Conservation (phyloP, 768 basidiomycete genomes). For the Pleurotus eryngii region DNA sequence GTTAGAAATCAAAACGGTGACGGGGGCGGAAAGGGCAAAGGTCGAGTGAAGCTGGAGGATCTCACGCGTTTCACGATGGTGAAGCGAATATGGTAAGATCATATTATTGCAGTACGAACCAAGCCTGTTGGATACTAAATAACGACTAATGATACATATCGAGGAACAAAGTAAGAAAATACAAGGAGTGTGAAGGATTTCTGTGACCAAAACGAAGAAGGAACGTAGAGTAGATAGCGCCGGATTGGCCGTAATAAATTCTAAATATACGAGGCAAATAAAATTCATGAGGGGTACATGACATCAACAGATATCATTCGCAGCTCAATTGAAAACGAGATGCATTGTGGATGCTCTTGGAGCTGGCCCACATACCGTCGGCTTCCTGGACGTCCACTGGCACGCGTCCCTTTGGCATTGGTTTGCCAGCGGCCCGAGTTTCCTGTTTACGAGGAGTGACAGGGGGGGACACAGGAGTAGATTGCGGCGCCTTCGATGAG, state of each 20-base stretch:
- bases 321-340: background rate
- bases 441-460: background rate
- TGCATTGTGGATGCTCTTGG: background rate
- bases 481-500: too few species aligned
- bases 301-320: too few species aligned
- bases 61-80: slow-evolving; percentile 96
- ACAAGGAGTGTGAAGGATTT: too few species aligned
- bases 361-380: background rate
- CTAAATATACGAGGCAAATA: background rate
- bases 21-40: slow-evolving; percentile 42
- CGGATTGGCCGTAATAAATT: background rate
- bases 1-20: slow-evolving; percentile 24
- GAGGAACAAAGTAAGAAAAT: too few species aligned
- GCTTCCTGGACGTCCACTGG: background rate
- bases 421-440: background rate
- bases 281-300: background rate
- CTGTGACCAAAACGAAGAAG: too few species aligned
- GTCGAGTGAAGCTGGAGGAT: slow-evolving; percentile 76
- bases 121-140: too few species aligned
- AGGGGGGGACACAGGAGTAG: too few species aligned
- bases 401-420: background rate
- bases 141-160: too few species aligned
- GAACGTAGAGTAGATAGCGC: too few species aligned
- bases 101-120: too few species aligned
- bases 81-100: slow-evolving; percentile 72